phyloP scores from a whole-genome alignment of 2,329 filamentous ascomycete genomes.

The Ceratocystis papillata region DNA sequence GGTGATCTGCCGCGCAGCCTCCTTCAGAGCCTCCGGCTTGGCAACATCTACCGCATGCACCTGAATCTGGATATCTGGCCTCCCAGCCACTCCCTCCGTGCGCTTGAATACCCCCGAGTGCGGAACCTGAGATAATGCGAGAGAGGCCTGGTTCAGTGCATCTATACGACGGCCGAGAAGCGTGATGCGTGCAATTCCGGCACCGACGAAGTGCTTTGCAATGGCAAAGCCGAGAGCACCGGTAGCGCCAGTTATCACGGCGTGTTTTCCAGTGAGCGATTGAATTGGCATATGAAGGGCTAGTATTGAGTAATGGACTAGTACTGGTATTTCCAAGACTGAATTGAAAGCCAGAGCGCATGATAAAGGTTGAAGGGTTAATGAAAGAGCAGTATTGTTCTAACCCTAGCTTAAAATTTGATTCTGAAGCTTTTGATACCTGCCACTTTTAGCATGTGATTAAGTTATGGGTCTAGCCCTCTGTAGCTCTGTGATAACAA shows the following conservation, averaged over 20 bases:
- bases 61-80: conserved; percentile 30
- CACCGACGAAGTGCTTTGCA: conserved; percentile 51
- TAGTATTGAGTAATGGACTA: neutral
- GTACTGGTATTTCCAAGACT: no score
- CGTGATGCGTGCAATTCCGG: conserved; percentile 46
- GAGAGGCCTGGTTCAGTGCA: conserved; percentile 36
- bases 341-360: neutral
- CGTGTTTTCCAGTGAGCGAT: conserved; percentile 39
- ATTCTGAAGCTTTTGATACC: no score
- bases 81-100: neutral
- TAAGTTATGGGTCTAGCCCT: no score
- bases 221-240: conserved; percentile 61
- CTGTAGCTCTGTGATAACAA: no score
- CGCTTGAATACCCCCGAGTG: conserved; percentile 7
- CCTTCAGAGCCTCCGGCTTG: neutral
- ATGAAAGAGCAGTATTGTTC: neutral
- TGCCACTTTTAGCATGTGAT: no score
- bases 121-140: conserved; percentile 28
- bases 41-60: conserved; percentile 7
- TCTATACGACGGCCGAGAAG: conserved; percentile 49
- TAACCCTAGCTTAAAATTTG: no score
- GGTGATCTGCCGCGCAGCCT: conserved; percentile 7
- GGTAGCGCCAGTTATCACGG: conserved; percentile 58
- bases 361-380: neutral
- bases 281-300: neutral